Evolutionary conservation across 1,284 basidiomycete genomes (phyloP).

Genomic region (Rhodotorula sp.): DNA sequence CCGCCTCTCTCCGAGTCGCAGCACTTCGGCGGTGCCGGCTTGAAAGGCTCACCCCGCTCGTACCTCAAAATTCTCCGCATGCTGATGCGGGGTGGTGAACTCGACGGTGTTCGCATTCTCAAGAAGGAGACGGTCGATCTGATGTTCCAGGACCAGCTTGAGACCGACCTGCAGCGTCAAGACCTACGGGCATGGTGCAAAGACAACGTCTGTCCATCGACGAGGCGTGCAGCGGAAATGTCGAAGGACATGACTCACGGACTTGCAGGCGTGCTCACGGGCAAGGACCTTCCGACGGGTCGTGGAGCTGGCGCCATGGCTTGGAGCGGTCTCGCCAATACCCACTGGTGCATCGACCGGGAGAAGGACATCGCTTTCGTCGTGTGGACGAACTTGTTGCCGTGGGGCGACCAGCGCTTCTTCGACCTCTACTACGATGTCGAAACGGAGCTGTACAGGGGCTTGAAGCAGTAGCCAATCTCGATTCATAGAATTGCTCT

Average conservation of each 20-base stretch:
- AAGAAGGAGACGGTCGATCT: conserved; percentile 20
- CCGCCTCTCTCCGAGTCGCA: neutral
- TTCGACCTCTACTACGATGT: neutral
- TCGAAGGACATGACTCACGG: neutral
- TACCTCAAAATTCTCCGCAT: conserved; percentile 29
- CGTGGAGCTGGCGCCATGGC: neutral
- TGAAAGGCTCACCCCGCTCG: conserved; percentile 13
- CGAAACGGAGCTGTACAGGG: conserved; percentile 10
- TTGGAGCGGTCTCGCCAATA: conserved; percentile 19
- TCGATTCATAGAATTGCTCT: too few relatives aligned
- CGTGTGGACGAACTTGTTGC: conserved; percentile 4
- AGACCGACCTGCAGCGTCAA: neutral
- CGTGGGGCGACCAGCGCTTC: neutral
- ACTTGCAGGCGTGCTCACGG: conserved; percentile 2
- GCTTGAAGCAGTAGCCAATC: neutral
- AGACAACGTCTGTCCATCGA: neutral
- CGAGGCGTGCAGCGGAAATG: neutral
- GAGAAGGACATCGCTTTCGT: neutral
- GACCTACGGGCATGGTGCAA: neutral
- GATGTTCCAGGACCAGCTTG: conserved; percentile 23
- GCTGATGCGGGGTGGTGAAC: conserved; percentile 20
- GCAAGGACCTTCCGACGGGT: neutral
- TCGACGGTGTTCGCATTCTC: conserved; percentile 13
- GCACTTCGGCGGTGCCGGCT: conserved; percentile 27
- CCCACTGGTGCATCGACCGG: conserved; percentile 11